Base-by-base conservation (phyloP, 2,329 filamentous ascomycete species). In the Cytospora leucostoma region DNA sequence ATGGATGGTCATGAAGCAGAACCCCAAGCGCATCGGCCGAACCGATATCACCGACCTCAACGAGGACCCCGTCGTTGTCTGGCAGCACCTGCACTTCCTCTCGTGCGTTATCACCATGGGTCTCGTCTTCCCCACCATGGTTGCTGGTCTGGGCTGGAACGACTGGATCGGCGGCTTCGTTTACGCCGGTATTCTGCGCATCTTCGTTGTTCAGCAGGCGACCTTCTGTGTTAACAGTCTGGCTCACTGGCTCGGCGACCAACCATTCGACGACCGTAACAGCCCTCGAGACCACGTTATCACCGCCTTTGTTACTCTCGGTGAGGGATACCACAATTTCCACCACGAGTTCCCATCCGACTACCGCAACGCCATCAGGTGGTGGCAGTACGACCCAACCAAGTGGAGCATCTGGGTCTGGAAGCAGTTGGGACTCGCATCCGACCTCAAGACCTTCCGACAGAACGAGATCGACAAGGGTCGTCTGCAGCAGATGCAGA, bases 1-100 rank as follows among this genome's bases (percentile, higher is more conserved):
- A 71, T 96, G 92, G 92, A 95, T 96, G 91, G 78, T 96, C 72
- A 88, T 96, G 84, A 94, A 94, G 84, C 92, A 96, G 80, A 94
- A 96, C 81, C 91, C 91, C 68, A 94, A 94, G 84, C 85, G 89
- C 67, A 91, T 92, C 71, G 92, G 92, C 72, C 90, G 92, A 67
- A 93, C 91, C 76, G 92, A 96, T 71, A 95, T 96, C 72, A 89
- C 89, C 71, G 92, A 96, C 72, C 81, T 96, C 70, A 95, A 95
- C 79, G 90, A 94, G 75, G 91, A 95, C 73, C 82, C 89, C 56
- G 85, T 96, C 65, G 92, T 96, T 51, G 85, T 93, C 70, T 95
- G 89, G 89, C 92, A 96, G 79, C 92, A 96, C 82, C 87, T 86
- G 74, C 84, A 96, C 82, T 96, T 92, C 79, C 82, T 95, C 76